Percentiles rank a stretch among this genome's conserved stretches.
phyloP scores from a whole-genome alignment of 208 protist species.

The Borovskyia barvae region DNA sequence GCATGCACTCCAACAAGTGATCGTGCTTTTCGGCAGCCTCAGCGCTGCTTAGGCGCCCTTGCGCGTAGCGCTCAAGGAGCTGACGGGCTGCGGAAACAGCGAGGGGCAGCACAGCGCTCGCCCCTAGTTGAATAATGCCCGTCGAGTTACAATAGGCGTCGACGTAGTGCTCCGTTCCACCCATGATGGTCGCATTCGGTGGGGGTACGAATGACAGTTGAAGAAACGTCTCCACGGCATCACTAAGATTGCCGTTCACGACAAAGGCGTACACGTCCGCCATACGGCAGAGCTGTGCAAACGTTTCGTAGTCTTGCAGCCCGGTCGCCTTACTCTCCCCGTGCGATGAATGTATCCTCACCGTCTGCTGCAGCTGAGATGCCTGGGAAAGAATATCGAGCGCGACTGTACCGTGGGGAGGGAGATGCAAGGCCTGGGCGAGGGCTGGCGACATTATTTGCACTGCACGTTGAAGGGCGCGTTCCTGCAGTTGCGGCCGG shows the following conservation, averaged over 20 bases:
- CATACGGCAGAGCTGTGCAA: constrained; percentile 49
- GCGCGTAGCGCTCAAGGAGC: constrained; percentile 16
- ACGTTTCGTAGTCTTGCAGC: constrained; percentile 21
- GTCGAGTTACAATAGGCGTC: constrained; percentile 31
- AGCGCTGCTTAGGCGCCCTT: constrained; percentile 14
- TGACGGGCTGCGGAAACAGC: constrained; percentile 21
- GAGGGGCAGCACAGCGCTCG: constrained; percentile 34
- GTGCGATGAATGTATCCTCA: constrained; percentile 12
- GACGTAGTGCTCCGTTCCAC: constrained; percentile 2
- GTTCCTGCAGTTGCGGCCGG: constrained; percentile 15
- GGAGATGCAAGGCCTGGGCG: constrained; percentile 58
- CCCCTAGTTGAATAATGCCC: constrained; percentile 23
- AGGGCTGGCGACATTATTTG: constrained; percentile 62
- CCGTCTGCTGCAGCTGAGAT: constrained; percentile 34
- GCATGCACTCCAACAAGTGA: constrained; percentile 43
- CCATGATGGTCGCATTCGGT: constrained; percentile 12
- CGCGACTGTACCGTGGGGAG: constrained; percentile 29
- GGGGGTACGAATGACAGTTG: constrained; percentile 62
- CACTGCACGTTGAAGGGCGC: constrained; percentile 50
- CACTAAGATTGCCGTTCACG: constrained; percentile 32
- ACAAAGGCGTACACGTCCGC: constrained; percentile 48
- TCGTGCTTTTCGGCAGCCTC: constrained; percentile 18
- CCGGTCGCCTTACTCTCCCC: constrained; percentile 2
- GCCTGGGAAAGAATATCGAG: constrained; percentile 39
- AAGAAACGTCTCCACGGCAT: constrained; percentile 43